These are phyloP conservation scores for Rhazya stricta DNA, from an alignment of 257 asterid species.

Conservation along the genomic window DNA sequence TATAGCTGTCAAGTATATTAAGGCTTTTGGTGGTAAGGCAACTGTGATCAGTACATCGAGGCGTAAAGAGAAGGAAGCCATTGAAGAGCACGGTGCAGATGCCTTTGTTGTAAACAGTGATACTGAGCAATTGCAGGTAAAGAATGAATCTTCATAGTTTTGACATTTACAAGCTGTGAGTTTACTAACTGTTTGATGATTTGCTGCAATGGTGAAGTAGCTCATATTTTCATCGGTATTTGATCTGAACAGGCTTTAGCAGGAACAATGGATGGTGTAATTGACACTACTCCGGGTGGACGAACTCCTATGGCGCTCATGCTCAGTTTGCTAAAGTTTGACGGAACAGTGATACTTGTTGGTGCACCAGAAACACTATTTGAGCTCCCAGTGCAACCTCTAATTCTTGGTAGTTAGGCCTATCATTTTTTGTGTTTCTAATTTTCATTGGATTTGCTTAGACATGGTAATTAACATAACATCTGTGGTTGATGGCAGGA, in stretches of 20 bases:
- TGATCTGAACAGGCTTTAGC: neutral
- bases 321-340: neutral
- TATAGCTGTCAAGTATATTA: constrained; percentile 41
- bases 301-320: neutral
- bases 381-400: neutral
- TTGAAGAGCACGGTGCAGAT: neutral
- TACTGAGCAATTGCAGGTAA: neutral
- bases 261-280: neutral
- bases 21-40: constrained; percentile 39
- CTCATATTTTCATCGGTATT: neutral
- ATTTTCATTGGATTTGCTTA: too few species aligned
- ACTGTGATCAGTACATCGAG: constrained; percentile 16
- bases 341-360: neutral
- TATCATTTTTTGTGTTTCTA: neutral
- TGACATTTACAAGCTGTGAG: neutral
- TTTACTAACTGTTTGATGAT: neutral
- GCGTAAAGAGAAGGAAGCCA: neutral
- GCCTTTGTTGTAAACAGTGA: neutral
- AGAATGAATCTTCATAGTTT: too few species aligned
- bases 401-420: neutral
- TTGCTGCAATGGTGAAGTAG: neutral
- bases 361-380: neutral
- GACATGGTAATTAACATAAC: neutral
- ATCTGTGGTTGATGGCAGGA: neutral
- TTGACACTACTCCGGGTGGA: neutral